phyloP scores from a whole-genome alignment of 1,284 basidiomycete species.

The Xerocomus nothofagi region DNA sequence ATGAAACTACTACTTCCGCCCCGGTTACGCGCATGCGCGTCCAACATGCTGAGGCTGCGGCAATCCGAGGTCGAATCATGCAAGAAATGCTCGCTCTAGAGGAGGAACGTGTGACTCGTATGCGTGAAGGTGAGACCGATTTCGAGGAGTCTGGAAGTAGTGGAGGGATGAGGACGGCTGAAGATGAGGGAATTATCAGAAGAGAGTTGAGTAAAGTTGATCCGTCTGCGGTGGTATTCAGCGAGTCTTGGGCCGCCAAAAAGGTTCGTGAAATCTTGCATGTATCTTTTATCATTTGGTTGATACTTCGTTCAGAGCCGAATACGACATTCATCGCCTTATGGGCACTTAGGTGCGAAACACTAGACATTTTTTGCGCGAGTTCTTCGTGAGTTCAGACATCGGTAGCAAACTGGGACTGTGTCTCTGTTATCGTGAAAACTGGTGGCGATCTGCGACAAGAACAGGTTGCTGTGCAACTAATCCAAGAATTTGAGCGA shows the following conservation, averaged over 20 bases:
- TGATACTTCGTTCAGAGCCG: constrained; percentile 55
- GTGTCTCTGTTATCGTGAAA: constrained; percentile 97
- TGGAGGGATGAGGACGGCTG: constrained; percentile 63
- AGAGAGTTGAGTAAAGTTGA: constrained; percentile 96
- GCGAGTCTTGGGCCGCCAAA: constrained; percentile 94
- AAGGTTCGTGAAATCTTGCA: constrained; percentile 55
- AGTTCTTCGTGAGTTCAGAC: constrained; percentile 13
- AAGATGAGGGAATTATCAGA: constrained; percentile 91
- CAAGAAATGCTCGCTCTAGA: constrained; percentile 97
- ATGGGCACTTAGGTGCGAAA: constrained; percentile 86
- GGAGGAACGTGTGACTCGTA: constrained; percentile 94
- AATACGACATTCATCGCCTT: constrained; percentile 90
- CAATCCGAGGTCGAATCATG: constrained; percentile 96
- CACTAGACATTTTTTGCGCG: constrained; percentile 4
- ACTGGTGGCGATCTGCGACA: constrained; percentile 96
- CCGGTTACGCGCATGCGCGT: constrained; percentile 59
- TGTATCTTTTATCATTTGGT: not conserved
- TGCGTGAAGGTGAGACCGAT: constrained; percentile 70
- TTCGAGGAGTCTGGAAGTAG: constrained; percentile 43
- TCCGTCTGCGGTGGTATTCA: constrained; percentile 92
- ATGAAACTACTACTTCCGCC: constrained; percentile 25
- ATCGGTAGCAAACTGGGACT: constrained; percentile 68
- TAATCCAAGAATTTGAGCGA: constrained; percentile 89
- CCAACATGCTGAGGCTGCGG: constrained; percentile 78
- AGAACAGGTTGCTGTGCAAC: constrained; percentile 95